These are phyloP conservation scores for Boletus sp. DNA, from an alignment of 768 basidiomycete species.

Conservation along the genomic window DNA sequence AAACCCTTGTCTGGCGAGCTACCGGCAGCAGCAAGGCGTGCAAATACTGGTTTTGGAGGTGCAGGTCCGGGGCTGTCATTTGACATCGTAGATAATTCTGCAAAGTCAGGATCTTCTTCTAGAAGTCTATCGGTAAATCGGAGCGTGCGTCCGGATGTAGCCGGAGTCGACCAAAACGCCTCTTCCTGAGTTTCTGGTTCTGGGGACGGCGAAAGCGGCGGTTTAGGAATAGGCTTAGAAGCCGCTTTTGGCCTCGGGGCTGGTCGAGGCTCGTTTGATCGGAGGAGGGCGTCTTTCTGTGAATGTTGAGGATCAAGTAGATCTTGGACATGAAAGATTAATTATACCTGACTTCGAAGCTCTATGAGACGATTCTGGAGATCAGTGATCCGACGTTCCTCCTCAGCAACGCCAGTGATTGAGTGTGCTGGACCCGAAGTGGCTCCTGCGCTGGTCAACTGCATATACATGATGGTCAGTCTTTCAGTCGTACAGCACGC, in stretches of 20 bases:
- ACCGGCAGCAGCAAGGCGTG: slow-evolving; percentile 18
- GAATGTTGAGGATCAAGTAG: background rate
- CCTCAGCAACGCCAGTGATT: slow-evolving; percentile 33
- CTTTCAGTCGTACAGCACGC: background rate
- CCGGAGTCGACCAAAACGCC: slow-evolving; percentile 63
- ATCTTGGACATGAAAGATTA: background rate
- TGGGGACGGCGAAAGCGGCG: slow-evolving; percentile 17
- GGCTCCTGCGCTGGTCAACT: slow-evolving; percentile 18
- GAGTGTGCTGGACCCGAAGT: slow-evolving; percentile 23
- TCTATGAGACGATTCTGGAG: slow-evolving; percentile 43
- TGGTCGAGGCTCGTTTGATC: slow-evolving; percentile 18
- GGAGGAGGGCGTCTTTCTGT: slow-evolving; percentile 31
- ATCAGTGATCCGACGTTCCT: slow-evolving; percentile 43
- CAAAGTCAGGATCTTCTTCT: slow-evolving; percentile 63
- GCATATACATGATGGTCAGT: background rate
- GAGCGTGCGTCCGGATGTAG: slow-evolving; percentile 51
- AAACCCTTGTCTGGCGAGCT: slow-evolving; percentile 8
- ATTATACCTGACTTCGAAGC: slow-evolving; percentile 38
- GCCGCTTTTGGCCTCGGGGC: slow-evolving; percentile 8
- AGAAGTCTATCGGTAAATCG: slow-evolving; percentile 62
- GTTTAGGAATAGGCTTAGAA: slow-evolving; percentile 13
- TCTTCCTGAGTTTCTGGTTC: slow-evolving; percentile 46
- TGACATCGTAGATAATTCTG: slow-evolving; percentile 44
- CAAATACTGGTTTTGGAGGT: slow-evolving; percentile 30
- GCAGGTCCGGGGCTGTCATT: slow-evolving; percentile 46